A percentile compares a stretch with the other conserved stretches of the same genome.
Conservation (phyloP, 176 grass and related monocot genomes). For the Cenchrus purpureus region DNA sequence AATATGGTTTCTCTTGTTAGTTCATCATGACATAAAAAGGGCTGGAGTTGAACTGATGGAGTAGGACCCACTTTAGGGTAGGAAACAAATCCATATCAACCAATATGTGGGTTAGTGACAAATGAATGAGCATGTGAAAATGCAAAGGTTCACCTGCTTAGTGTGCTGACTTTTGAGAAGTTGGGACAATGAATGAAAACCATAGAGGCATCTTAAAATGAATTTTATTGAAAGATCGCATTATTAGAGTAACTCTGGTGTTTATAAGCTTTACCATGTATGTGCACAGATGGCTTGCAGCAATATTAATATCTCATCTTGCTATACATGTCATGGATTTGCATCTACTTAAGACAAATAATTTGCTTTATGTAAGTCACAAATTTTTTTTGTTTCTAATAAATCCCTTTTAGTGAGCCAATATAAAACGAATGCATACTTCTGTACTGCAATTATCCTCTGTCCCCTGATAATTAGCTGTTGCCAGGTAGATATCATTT, state of each 20-base stretch:
- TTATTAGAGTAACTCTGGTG: neutral
- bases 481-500: neutral
- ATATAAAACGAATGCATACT: conserved; percentile 24
- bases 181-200: conserved; percentile 29
- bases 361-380: conserved; percentile 12
- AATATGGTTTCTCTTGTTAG: neutral
- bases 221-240: neutral
- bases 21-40: neutral
- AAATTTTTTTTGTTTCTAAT: conserved; percentile 1
- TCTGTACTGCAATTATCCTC: conserved; percentile 6
- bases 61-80: neutral
- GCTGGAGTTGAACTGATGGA: neutral
- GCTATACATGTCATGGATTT: neutral
- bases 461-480: neutral
- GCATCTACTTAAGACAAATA: conserved; percentile 6
- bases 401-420: neutral
- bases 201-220: neutral
- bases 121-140: conserved; percentile 9
- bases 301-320: neutral
- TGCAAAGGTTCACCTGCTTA: conserved; percentile 26
- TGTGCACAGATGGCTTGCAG: neutral
- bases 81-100: neutral
- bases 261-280: neutral
- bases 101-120: neutral
- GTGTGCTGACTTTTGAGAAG: neutral